Percentiles rank a stretch among this genome's conserved stretches.
Conservation (phyloP, 495 filamentous ascomycete species). For the Hypoxylon perforatum region DNA sequence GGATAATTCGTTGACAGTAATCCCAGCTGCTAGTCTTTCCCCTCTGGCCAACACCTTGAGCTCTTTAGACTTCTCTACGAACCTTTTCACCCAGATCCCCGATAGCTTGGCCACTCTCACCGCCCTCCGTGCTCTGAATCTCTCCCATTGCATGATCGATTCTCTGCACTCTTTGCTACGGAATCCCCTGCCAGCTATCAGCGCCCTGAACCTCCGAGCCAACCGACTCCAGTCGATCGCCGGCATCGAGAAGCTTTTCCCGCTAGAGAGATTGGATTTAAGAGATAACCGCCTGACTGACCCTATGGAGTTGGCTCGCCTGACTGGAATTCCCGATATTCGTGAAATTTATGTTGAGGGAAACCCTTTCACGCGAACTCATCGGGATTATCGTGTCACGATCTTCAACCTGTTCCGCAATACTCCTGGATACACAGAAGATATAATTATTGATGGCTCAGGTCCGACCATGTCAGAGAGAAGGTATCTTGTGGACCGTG, state of each 20-base stretch:
- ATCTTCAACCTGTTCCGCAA: conserved; percentile 97
- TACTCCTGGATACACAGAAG: conserved; percentile 90
- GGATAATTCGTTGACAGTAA: conserved; percentile 86
- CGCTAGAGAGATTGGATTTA: conserved; percentile 89
- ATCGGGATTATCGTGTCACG: conserved; percentile 82
- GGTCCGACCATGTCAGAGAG: conserved; percentile 84
- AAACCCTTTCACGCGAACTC: conserved; percentile 91
- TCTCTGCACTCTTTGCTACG: conserved; percentile 87
- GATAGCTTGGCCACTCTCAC: conserved; percentile 86
- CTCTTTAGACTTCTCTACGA: conserved; percentile 90
- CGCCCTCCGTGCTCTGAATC: conserved; percentile 85
- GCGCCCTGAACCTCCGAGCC: conserved; percentile 87
- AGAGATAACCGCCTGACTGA: conserved; percentile 92
- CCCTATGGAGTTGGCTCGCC: conserved; percentile 86
- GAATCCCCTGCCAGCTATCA: conserved; percentile 92
- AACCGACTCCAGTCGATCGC: conserved; percentile 91
- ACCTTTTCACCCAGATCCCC: conserved; percentile 90
- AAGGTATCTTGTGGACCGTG: conserved; percentile 85
- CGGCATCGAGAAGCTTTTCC: conserved; percentile 88
- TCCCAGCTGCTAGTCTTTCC: conserved; percentile 76
- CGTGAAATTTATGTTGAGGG: conserved; percentile 89
- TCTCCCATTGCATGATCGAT: conserved; percentile 97
- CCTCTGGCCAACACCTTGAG: conserved; percentile 87
- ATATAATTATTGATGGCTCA: conserved; percentile 87
- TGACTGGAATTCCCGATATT: conserved; percentile 91